These are phyloP conservation scores for Pyrenula aspistea DNA, from an alignment of 495 filamentous ascomycete genomes.

Conservation along the genomic window DNA sequence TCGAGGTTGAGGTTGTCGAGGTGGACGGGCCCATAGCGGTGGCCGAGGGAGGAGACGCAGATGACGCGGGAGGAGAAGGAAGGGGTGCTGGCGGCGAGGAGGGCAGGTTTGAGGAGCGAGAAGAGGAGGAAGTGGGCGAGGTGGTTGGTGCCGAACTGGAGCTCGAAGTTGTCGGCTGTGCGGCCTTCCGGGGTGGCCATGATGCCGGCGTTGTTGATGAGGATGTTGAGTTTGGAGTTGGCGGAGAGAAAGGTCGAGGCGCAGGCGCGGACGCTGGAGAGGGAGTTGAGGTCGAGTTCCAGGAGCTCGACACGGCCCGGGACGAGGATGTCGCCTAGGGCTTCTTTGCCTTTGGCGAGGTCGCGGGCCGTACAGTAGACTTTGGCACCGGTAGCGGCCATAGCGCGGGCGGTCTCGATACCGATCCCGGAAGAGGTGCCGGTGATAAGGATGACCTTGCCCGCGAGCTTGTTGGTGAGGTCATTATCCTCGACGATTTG, in stretches of 20 bases:
- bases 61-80: constrained; percentile 30
- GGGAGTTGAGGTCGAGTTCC: constrained; percentile 30
- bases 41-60: constrained; percentile 24
- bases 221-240: constrained; percentile 15
- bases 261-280: constrained; percentile 29
- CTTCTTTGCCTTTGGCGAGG: constrained; percentile 22
- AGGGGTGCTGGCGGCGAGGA: constrained; percentile 32
- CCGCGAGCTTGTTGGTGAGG: constrained; percentile 19
- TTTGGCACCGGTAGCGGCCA: constrained; percentile 33
- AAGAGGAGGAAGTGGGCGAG: constrained; percentile 42
- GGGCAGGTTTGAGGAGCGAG: constrained; percentile 28
- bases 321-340: constrained; percentile 14
- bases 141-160: constrained; percentile 39
- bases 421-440: constrained; percentile 52
- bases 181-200: constrained; percentile 19
- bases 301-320: constrained; percentile 21
- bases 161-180: constrained; percentile 33
- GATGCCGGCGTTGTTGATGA: constrained; percentile 23
- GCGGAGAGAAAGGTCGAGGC: constrained; percentile 17
- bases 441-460: constrained; percentile 57
- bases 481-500: constrained; percentile 32
- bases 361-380: constrained; percentile 31
- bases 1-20: constrained; percentile 28
- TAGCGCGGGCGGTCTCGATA: constrained; percentile 33
- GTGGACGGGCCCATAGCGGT: constrained; percentile 13